Conservation (phyloP, 2,329 filamentous ascomycete species). For the Teratosphaeria pseudoeucalypti region DNA sequence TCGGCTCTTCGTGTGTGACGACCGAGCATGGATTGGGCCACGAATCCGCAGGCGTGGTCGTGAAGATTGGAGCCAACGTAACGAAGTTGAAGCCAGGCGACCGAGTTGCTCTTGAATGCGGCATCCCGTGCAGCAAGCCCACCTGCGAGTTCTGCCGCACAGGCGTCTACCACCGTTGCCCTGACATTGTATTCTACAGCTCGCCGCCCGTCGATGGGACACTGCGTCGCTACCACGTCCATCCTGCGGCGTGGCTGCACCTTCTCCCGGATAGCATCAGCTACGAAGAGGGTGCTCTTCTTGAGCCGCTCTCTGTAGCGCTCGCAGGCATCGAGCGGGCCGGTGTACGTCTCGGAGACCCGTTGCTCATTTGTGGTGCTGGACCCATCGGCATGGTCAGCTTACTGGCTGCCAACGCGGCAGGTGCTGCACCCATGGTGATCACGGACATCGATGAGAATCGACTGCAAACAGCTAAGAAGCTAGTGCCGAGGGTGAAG, state of each 20-base stretch:
- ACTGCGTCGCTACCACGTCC: constrained; percentile 21
- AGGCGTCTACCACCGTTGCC: constrained; percentile 22
- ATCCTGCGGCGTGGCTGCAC: constrained; percentile 20
- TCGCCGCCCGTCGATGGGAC: constrained; percentile 23
- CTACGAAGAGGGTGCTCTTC: constrained; percentile 35
- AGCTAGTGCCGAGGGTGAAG: constrained; percentile 27
- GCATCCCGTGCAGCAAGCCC: constrained; percentile 21
- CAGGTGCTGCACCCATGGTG: constrained; percentile 34
- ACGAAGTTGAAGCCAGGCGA: constrained; percentile 17
- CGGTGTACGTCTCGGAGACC: constrained; percentile 30
- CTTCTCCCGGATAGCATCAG: constrained; percentile 29
- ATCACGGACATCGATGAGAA: constrained; percentile 35
- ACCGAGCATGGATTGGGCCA: constrained; percentile 19
- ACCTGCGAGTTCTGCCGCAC: constrained; percentile 21
- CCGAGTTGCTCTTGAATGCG: constrained; percentile 24
- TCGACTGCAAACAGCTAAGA: constrained; percentile 29
- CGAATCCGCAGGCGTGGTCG: constrained; percentile 19
- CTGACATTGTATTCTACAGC: constrained; percentile 21
- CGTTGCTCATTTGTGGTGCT: constrained; percentile 28
- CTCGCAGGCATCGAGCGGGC: constrained; percentile 35
- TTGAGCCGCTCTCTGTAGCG: constrained; percentile 41
- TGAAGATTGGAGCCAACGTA: constrained; percentile 16
- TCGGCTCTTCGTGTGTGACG: constrained; percentile 17
- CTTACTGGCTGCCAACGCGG: constrained; percentile 34
- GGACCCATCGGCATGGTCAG: constrained; percentile 30